These are phyloP conservation scores for Aspergillus avenaceus DNA, from an alignment of 495 filamentous ascomycete species.

Conservation along the genomic window DNA sequence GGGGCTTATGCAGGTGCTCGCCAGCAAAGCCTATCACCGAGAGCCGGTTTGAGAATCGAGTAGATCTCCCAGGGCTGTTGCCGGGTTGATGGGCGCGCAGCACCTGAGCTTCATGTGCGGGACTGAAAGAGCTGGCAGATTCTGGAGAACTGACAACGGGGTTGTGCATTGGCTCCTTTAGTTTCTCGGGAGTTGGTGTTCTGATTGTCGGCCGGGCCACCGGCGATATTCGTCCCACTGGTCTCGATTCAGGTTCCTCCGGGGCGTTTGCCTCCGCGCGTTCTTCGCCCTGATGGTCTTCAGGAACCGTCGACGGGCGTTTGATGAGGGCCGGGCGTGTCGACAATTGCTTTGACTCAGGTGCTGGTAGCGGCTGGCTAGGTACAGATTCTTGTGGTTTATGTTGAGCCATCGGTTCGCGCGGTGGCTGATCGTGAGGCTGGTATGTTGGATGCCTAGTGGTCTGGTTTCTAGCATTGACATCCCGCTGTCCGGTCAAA, in stretches of 20 bases:
- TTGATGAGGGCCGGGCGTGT: conserved; percentile 34
- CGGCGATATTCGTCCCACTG: conserved; percentile 1
- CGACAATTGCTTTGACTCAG: conserved; percentile 5
- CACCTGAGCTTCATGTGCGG: conserved; percentile 2
- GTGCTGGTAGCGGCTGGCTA: background rate
- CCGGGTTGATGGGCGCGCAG: conserved; percentile 37
- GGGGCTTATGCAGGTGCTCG: conserved; percentile 65
- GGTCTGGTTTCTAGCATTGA: background rate
- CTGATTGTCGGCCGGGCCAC: conserved; percentile 12
- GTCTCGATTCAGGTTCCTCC: conserved; percentile 4
- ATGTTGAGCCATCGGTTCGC: background rate
- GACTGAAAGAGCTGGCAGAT: conserved; percentile 3
- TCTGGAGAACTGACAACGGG: conserved; percentile 17
- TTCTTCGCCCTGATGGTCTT: conserved; percentile 54
- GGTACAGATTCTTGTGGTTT: background rate
- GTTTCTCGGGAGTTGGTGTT: conserved; percentile 10
- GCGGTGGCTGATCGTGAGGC: background rate
- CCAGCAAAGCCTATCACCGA: conserved; percentile 41
- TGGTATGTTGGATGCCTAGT: background rate
- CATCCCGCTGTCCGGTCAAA: background rate
- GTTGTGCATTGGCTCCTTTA: conserved; percentile 1
- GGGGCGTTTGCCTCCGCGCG: conserved; percentile 20
- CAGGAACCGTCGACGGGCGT: conserved; percentile 59
- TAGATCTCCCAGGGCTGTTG: conserved; percentile 64
- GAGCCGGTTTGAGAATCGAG: conserved; percentile 66